Evolutionary conservation across 1,284 basidiomycete genomes (phyloP).

Genomic region (Meira miltonrushii): DNA sequence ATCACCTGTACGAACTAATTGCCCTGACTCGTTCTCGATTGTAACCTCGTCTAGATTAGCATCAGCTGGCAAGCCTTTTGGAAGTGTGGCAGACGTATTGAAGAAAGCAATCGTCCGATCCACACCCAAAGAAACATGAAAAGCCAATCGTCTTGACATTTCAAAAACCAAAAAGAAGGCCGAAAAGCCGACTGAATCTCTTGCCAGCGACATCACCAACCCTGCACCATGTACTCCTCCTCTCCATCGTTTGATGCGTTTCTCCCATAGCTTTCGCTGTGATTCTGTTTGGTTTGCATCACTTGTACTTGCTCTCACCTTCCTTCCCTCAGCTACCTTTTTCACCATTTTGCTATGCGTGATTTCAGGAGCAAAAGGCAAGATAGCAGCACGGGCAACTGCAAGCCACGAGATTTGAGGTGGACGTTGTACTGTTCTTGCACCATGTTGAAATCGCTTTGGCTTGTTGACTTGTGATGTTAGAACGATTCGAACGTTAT

Average conservation of each 20-base stretch:
- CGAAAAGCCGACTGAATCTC: slow-evolving; percentile 52
- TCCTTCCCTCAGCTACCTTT: slow-evolving; percentile 27
- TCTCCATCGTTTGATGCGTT: slow-evolving; percentile 31
- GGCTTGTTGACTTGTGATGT: slow-evolving; percentile 7
- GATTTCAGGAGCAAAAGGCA: slow-evolving; percentile 43
- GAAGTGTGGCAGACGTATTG: slow-evolving; percentile 21
- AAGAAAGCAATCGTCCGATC: slow-evolving; percentile 38
- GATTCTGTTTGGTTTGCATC: slow-evolving; percentile 13
- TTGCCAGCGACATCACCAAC: slow-evolving; percentile 46
- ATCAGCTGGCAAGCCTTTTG: slow-evolving; percentile 7
- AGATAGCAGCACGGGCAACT: slow-evolving; percentile 41
- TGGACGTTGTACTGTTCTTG: background rate
- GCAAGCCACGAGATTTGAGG: slow-evolving; percentile 39
- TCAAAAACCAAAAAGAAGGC: slow-evolving; percentile 54
- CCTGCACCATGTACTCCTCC: slow-evolving; percentile 48
- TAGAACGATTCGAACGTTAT: slow-evolving; percentile 54
- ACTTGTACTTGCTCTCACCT: slow-evolving; percentile 2
- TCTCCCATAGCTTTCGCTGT: slow-evolving; percentile 44
- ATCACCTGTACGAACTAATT: background rate
- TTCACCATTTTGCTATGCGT: slow-evolving; percentile 28
- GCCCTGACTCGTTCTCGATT: background rate
- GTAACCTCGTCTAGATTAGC: slow-evolving; percentile 1
- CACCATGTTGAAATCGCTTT: background rate
- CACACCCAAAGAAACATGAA: slow-evolving; percentile 38
- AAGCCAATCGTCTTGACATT: slow-evolving; percentile 45